Evolutionary conservation across 1,284 basidiomycete genomes (phyloP).

Genomic region (Omphalotus olearius): DNA sequence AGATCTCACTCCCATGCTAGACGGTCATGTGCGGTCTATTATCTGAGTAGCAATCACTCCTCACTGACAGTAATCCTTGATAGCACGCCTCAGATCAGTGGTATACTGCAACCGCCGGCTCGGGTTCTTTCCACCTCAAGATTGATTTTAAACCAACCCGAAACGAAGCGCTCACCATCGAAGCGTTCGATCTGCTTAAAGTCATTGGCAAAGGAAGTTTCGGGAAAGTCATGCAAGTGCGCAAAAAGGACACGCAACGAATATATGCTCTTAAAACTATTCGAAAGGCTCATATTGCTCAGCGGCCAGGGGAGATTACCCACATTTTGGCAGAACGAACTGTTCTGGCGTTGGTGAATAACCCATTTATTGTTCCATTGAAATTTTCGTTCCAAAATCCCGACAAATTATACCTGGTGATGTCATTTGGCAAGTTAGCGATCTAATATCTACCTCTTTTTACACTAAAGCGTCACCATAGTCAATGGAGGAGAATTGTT

Average conservation of each 20-base stretch:
- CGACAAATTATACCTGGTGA: slow-evolving; percentile 96
- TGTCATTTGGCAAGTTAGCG: slow-evolving; percentile 79
- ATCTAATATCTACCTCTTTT: not conserved
- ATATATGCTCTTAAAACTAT: slow-evolving; percentile 99
- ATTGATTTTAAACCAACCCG: slow-evolving; percentile 88
- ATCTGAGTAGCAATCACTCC: not conserved
- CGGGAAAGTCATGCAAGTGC: slow-evolving; percentile 98
- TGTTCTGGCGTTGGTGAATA: slow-evolving; percentile 95
- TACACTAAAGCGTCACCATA: slow-evolving; percentile 22
- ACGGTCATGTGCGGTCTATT: slow-evolving; percentile 55
- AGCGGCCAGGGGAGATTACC: slow-evolving; percentile 93
- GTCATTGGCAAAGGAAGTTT: slow-evolving; percentile 99
- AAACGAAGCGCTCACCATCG: slow-evolving; percentile 86
- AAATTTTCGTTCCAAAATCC: slow-evolving; percentile 99
- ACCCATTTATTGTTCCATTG: slow-evolving; percentile 98
- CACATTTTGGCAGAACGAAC: slow-evolving; percentile 98
- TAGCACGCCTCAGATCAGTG: slow-evolving; percentile 81
- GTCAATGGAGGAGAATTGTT: slow-evolving; percentile 98
- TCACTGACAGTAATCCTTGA: not conserved
- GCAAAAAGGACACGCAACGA: slow-evolving; percentile 96
- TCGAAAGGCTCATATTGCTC: slow-evolving; percentile 97
- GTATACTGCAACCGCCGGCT: slow-evolving; percentile 83
- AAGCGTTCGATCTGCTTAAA: slow-evolving; percentile 95
- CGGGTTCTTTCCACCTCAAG: slow-evolving; percentile 93
- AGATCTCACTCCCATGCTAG: slow-evolving; percentile 87